Conservation (phyloP, 2,329 filamentous ascomycete species). For the Colletotrichum siamense region DNA sequence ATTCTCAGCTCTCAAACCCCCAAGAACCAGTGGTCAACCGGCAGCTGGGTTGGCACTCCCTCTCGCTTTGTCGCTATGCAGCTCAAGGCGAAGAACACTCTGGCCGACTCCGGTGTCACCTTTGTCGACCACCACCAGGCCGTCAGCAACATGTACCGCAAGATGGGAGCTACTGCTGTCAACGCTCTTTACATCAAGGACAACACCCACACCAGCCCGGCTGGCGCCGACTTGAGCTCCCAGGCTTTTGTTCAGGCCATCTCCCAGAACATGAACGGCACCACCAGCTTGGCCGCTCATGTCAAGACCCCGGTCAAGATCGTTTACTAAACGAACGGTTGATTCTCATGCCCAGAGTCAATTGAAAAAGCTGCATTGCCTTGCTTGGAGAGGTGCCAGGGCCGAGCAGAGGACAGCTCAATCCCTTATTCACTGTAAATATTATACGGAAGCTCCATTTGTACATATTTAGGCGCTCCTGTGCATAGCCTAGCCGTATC, state of each 20-base stretch:
- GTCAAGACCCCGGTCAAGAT: conserved; percentile 27
- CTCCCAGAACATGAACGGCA: conserved; percentile 32
- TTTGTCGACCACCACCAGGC: conserved; percentile 67
- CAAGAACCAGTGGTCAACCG: conserved; percentile 65
- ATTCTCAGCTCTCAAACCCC: conserved; percentile 63
- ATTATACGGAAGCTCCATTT: not conserved
- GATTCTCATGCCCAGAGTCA: not conserved
- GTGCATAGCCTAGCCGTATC: not conserved
- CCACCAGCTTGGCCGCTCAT: conserved; percentile 27
- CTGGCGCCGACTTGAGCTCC: conserved; percentile 59
- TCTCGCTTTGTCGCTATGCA: conserved; percentile 62
- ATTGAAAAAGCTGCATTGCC: not conserved
- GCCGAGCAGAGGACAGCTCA: not conserved
- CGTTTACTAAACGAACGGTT: conserved; percentile 6
- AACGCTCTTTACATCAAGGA: conserved; percentile 62
- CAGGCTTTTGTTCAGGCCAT: conserved; percentile 52
- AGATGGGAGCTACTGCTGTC: conserved; percentile 54
- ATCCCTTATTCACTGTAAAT: not conserved
- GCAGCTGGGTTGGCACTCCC: conserved; percentile 51
- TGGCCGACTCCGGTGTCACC: conserved; percentile 41
- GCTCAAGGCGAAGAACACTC: conserved; percentile 36
- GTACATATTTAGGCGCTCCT: not conserved
- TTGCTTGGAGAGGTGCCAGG: not conserved
- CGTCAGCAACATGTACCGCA: conserved; percentile 56
- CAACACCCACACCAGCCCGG: conserved; percentile 66